Evolutionary conservation across 306 rosid species (phyloP).

Genomic region (Fragaria nilgerrensis): DNA sequence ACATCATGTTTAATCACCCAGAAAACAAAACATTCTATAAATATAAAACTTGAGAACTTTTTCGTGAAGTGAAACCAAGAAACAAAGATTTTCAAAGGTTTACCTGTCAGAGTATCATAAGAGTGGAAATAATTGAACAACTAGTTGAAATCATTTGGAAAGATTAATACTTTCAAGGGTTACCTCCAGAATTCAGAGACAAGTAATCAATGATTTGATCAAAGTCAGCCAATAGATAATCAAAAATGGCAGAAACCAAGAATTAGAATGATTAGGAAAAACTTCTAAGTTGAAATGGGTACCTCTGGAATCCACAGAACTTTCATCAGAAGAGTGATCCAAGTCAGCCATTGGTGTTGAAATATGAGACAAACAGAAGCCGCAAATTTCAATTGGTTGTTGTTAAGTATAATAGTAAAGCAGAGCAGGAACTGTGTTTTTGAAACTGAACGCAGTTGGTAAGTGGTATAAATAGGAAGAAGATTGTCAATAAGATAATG

Average conservation of each 20-base stretch:
- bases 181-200: background rate
- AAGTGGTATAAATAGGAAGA: conserved; percentile 42
- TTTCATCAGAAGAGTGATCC: conserved; percentile 43
- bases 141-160: background rate
- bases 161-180: background rate
- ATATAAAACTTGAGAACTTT: background rate
- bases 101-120: background rate
- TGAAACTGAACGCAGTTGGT: conserved; percentile 27
- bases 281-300: conserved; percentile 26
- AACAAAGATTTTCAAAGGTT: background rate
- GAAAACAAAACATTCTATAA: background rate
- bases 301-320: conserved; percentile 56
- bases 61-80: background rate
- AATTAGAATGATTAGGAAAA: background rate
- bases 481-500: conserved; percentile 9
- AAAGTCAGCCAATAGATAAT: background rate
- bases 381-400: background rate
- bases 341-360: conserved; percentile 53
- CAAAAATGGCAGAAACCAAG: background rate
- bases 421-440: conserved; percentile 13
- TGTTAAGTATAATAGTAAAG: background rate
- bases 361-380: conserved; percentile 22
- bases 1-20: conserved; percentile 1
- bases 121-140: background rate
- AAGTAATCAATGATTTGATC: background rate